Conservation (phyloP, 2,329 filamentous ascomycete genomes). For the Teratosphaeria pseudoeucalypti region DNA sequence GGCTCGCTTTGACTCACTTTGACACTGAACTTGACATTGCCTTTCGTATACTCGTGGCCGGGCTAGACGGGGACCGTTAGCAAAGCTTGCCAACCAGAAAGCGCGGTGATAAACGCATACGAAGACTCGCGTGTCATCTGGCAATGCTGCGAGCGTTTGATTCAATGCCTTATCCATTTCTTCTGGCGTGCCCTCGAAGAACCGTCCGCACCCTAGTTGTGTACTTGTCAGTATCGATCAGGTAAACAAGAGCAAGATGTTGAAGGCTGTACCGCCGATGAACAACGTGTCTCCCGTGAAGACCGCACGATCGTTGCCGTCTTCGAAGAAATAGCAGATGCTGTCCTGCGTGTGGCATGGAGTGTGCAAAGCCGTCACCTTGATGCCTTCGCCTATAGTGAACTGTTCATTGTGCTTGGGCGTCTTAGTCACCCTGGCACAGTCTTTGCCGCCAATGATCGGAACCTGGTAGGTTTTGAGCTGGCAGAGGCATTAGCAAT, state of each 20-base stretch:
- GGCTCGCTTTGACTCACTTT: conserved; percentile 63
- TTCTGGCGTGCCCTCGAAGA: conserved; percentile 81
- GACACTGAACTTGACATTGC: conserved; percentile 80
- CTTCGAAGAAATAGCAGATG: conserved; percentile 88
- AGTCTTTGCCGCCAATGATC: conserved; percentile 82
- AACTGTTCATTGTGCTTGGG: conserved; percentile 68
- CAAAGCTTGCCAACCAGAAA: background rate
- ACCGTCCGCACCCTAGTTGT: conserved; percentile 69
- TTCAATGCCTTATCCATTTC: conserved; percentile 95
- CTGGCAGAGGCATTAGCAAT: conserved; percentile 25
- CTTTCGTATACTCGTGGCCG: conserved; percentile 96
- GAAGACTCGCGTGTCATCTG: conserved; percentile 86
- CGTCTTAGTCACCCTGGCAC: conserved; percentile 66
- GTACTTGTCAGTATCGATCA: background rate
- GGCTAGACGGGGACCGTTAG: conserved; percentile 45
- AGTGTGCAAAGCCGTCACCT: conserved; percentile 80
- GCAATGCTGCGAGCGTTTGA: conserved; percentile 66
- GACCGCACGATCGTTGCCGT: conserved; percentile 65
- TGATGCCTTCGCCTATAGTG: conserved; percentile 68
- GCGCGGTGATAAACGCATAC: conserved; percentile 40
- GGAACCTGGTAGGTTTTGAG: conserved; percentile 54
- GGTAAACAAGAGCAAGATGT: background rate
- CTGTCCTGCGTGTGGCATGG: conserved; percentile 98
- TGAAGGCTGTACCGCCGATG: conserved; percentile 56
- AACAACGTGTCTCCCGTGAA: conserved; percentile 97